phyloP scores from a whole-genome alignment of 2,329 filamentous ascomycete species.

The Fusarium vanettenii region DNA sequence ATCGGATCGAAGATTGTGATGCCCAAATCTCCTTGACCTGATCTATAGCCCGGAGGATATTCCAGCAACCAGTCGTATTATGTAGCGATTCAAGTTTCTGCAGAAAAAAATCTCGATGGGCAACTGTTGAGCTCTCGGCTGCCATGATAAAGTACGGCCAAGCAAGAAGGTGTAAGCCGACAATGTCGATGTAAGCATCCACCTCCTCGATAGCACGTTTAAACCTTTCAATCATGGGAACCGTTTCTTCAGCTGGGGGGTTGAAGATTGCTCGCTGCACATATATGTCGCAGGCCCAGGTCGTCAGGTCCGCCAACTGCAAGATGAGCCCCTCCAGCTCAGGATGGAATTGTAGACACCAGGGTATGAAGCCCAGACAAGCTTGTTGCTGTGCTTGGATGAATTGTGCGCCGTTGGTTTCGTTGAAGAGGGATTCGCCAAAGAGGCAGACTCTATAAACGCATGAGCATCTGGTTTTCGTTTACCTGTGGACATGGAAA shows the following conservation, averaged over 20 bases:
- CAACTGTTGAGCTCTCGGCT: constrained; percentile 32
- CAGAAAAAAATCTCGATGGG: constrained; percentile 36
- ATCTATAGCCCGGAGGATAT: constrained; percentile 36
- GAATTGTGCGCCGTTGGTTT: constrained; percentile 34
- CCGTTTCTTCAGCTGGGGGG: constrained; percentile 23
- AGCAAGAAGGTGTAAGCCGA: constrained; percentile 29
- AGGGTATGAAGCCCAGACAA: constrained; percentile 36
- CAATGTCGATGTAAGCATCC: constrained; percentile 33
- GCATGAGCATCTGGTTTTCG: not conserved
- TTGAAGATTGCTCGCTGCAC: constrained; percentile 36
- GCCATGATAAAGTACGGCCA: constrained; percentile 40
- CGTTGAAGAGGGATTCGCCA: constrained; percentile 35
- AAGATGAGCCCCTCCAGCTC: constrained; percentile 28
- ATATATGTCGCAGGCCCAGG: constrained; percentile 36
- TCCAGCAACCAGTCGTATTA: constrained; percentile 33
- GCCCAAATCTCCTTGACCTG: constrained; percentile 40
- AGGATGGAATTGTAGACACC: constrained; percentile 35
- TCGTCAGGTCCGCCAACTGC: constrained; percentile 30
- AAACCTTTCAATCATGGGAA: constrained; percentile 27
- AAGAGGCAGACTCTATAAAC: constrained; percentile 27
- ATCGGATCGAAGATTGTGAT: constrained; percentile 34
- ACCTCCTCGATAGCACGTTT: constrained; percentile 29
- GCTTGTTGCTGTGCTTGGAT: constrained; percentile 34
- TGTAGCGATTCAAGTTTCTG: constrained; percentile 30
- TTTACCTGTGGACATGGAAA: rapidly evolving